Percentiles rank a stretch among this genome's conserved stretches.
phyloP scores from a whole-genome alignment of 768 basidiomycete species.

The Mycena kentingensis region DNA sequence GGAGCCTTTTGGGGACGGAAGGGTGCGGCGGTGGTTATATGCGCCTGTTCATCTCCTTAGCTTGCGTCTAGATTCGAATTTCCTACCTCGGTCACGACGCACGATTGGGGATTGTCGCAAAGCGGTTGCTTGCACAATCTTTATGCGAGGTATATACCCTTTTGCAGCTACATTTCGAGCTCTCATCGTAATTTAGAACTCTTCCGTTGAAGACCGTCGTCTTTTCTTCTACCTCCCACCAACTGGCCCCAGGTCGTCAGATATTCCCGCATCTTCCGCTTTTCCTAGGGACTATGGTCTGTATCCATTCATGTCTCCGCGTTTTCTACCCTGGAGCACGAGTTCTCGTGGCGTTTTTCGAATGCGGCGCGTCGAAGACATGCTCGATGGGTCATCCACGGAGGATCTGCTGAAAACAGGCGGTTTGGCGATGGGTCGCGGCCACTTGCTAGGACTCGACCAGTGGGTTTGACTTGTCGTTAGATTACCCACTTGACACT shows the following conservation, averaged over 20 bases:
- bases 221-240: slow-evolving; percentile 35
- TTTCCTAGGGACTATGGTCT: slow-evolving; percentile 54
- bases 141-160: slow-evolving; percentile 49
- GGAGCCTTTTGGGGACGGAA: slow-evolving; percentile 51
- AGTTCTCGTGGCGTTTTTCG: slow-evolving; percentile 52
- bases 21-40: slow-evolving; percentile 36
- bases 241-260: slow-evolving; percentile 25
- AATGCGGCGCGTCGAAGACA: slow-evolving; percentile 63
- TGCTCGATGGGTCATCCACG: slow-evolving; percentile 42
- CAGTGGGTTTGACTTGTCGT: slow-evolving; percentile 33
- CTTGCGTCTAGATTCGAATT: slow-evolving; percentile 51
- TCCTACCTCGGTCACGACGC: slow-evolving; percentile 46
- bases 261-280: slow-evolving; percentile 26
- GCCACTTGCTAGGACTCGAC: slow-evolving; percentile 34
- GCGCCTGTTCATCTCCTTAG: not conserved
- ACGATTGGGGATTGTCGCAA: slow-evolving; percentile 43
- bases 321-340: slow-evolving; percentile 50
- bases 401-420: slow-evolving; percentile 40
- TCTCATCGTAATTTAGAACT: slow-evolving; percentile 11
- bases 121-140: slow-evolving; percentile 54
- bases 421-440: slow-evolving; percentile 39
- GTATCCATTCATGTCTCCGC: slow-evolving; percentile 64
- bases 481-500: not conserved
- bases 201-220: slow-evolving; percentile 7
- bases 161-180: not conserved